Evolutionary conservation across 192 early-diverging fungal species (phyloP).

Genomic region (Rhizophagus prolifer): DNA sequence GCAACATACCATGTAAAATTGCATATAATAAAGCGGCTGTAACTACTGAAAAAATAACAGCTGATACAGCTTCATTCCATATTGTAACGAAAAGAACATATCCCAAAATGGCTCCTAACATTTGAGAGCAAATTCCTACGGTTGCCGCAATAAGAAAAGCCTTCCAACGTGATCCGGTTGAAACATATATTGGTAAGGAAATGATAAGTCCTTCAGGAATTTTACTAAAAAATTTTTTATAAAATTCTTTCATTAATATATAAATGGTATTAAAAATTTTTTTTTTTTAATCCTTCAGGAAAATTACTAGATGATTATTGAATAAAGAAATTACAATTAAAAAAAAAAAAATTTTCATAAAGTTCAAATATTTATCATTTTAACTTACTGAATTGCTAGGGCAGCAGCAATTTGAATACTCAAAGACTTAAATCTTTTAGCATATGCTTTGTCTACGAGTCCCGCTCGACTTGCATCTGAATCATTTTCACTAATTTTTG

Average conservation of each 20-base stretch:
- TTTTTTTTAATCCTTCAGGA: conserved; percentile 10
- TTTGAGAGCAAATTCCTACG: conserved; percentile 2
- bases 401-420: conserved; percentile 16
- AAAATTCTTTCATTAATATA: not conserved
- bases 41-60: conserved; percentile 19
- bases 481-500: not conserved
- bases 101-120: conserved; percentile 15
- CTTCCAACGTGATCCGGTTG: conserved; percentile 8
- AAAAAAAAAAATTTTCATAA: no score
- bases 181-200: conserved; percentile 19
- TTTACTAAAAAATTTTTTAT: conserved; percentile 7
- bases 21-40: conserved; percentile 16
- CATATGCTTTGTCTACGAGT: not conserved
- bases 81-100: conserved; percentile 26
- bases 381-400: conserved; percentile 22
- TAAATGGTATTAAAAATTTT: not conserved
- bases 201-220: conserved; percentile 24
- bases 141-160: conserved; percentile 16
- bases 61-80: conserved; percentile 24
- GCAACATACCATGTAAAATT: conserved; percentile 30
- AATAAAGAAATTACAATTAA: not conserved
- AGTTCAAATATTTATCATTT: not conserved
- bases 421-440: not conserved
- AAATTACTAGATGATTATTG: conserved; percentile 13
- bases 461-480: not conserved